These are phyloP conservation scores for Mycena citricolor DNA, from an alignment of 1,284 basidiomycete species.

Conservation along the genomic window DNA sequence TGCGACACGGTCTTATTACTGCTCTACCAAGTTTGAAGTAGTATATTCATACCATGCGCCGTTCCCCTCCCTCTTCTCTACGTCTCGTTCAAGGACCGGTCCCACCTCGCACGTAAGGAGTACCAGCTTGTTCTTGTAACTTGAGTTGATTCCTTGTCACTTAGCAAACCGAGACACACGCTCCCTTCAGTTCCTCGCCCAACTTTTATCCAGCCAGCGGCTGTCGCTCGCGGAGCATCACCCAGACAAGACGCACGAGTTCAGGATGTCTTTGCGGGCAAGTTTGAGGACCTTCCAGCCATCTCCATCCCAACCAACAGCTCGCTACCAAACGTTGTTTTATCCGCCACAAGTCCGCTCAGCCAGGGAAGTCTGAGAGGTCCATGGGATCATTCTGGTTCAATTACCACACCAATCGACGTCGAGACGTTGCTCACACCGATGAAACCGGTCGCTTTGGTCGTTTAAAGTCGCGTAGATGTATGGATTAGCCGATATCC, in stretches of 20 bases:
- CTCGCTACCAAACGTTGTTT: slow-evolving; percentile 6
- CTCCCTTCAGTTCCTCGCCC: slow-evolving; percentile 57
- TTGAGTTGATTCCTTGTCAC: not conserved
- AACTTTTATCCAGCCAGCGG: slow-evolving; percentile 41
- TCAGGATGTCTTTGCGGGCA: slow-evolving; percentile 12
- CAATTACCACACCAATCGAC: slow-evolving; percentile 42
- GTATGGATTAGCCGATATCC: slow-evolving; percentile 2
- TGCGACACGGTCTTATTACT: slow-evolving; percentile 1
- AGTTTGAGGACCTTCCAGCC: slow-evolving; percentile 14
- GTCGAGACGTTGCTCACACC: slow-evolving; percentile 46
- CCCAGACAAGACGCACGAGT: slow-evolving; percentile 18
- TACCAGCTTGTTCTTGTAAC: not conserved
- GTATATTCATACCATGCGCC: slow-evolving; percentile 46
- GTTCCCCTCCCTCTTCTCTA: slow-evolving; percentile 58
- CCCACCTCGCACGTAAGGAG: slow-evolving; percentile 46
- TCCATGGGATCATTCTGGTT: slow-evolving; percentile 58
- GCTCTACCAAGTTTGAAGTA: not conserved
- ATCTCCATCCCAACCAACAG: slow-evolving; percentile 17
- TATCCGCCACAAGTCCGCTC: slow-evolving; percentile 4
- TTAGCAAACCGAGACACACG: slow-evolving; percentile 50
- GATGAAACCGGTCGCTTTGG: slow-evolving; percentile 45
- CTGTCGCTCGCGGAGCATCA: slow-evolving; percentile 29
- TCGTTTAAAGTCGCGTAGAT: slow-evolving; percentile 11
- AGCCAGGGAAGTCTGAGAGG: slow-evolving; percentile 35
- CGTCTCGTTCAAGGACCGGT: slow-evolving; percentile 54